phyloP scores from a whole-genome alignment of 345 rosid genomes.

The Geranium brycei region DNA sequence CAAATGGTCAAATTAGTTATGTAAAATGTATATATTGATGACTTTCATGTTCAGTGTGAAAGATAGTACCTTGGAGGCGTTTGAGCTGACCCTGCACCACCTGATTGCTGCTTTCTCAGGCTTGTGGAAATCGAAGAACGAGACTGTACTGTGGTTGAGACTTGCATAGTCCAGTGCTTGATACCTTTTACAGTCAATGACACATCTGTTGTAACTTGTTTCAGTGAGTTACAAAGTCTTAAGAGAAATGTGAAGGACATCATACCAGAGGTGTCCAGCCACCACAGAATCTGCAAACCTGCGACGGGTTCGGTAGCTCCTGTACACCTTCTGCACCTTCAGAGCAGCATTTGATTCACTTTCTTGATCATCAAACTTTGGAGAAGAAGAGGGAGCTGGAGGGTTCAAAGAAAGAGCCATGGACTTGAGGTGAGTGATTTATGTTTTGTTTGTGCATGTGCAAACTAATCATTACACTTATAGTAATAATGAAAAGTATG shows the following conservation, averaged over 20 bases:
- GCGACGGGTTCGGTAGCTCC: neutral
- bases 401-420: neutral
- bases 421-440: neutral
- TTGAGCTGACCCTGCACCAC: slow-evolving; percentile 21
- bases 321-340: neutral
- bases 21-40: too few relatives aligned
- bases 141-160: slow-evolving; percentile 23
- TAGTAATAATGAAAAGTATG: too few relatives aligned
- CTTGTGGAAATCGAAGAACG: slow-evolving; percentile 25
- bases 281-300: neutral
- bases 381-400: too few relatives aligned
- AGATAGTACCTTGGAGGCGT: slow-evolving; percentile 22
- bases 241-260: neutral
- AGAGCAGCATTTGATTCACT: neutral
- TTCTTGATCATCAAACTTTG: neutral
- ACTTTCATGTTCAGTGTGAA: too few relatives aligned
- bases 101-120: slow-evolving; percentile 23
- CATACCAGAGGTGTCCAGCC: neutral
- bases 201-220: neutral
- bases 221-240: neutral
- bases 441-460: neutral
- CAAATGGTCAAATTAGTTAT: neutral
- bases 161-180: slow-evolving; percentile 26
- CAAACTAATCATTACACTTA: too few relatives aligned
- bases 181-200: slow-evolving; percentile 15